Base-by-base conservation (phyloP, 1,284 basidiomycete genomes). In the Agroathelia rolfsii region DNA sequence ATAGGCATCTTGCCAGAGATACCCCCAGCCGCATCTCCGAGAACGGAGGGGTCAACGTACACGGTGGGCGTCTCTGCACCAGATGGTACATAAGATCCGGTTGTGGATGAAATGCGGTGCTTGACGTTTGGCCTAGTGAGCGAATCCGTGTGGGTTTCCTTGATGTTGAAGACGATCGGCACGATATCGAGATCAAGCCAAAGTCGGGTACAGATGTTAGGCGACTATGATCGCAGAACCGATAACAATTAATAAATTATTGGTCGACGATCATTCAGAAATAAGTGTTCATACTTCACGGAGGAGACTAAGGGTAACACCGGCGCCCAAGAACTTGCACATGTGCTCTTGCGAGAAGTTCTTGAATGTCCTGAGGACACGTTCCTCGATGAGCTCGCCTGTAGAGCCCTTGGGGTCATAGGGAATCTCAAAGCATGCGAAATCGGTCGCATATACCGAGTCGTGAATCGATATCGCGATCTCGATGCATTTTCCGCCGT, bases 111-210 rank as follows among this genome's bases (percentile, higher is more conserved):
- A 53, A 83, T 74, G 38, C 79, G 73, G 52, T 84, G 79, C 52
- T 81, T 84, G 59, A 83, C 52, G 51, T 80, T 83, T 40, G 76
- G 76, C 22, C 75, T 65, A 3, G 81, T 80, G 24, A 74, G 45
- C 3, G 79, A 81, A 45, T 84, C 80, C 4, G 79, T 82, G 51
- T 82, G 79, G 68, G 67, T 81, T 6, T 74, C 66, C 52, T 81
- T 83, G 66, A 84, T 83, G 56, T 83, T 83, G 63, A 84, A 85
- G 15, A 82, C 81, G 55, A 81, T 67, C 36, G 83, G 79, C 12
- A 84, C 77, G 33, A 84, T 73, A 50, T 85, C 80, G 52, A 77
- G 52, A 31, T 78, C 76, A 35, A 82, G 52, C 83, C 83, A 82
- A 11, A 84, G 68, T 30, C 73, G 72, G 24, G 81, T 85, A 55